Evolutionary conservation across 2,329 filamentous ascomycete species (phyloP).

Genomic region (Fusarium caatingaense): DNA sequence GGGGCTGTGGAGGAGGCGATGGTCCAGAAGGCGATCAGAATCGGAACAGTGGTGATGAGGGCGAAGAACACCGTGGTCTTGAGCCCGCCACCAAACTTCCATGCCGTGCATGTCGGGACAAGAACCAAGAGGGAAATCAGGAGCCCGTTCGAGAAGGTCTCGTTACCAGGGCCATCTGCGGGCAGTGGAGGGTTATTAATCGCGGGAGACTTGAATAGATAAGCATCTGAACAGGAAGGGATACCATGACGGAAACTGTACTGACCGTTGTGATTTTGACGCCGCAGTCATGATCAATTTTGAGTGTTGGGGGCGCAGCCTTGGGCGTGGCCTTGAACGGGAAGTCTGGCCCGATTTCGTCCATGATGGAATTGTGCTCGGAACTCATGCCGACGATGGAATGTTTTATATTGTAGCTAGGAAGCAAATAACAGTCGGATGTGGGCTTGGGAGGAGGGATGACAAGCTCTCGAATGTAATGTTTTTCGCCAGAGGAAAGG

Average conservation of each 20-base stretch:
- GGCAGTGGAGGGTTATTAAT: constrained; percentile 9
- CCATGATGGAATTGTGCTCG: constrained; percentile 5
- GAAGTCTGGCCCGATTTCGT: constrained; percentile 10
- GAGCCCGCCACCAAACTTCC: constrained; percentile 84
- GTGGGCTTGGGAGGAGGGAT: background rate
- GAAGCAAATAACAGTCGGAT: background rate
- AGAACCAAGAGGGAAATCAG: constrained; percentile 11
- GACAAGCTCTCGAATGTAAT: background rate
- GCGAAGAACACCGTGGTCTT: constrained; percentile 87
- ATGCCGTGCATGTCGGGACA: constrained; percentile 57
- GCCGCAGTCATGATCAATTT: constrained; percentile 17
- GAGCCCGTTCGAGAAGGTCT: constrained; percentile 14
- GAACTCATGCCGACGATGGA: background rate
- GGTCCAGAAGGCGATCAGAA: constrained; percentile 84
- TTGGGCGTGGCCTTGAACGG: constrained; percentile 8
- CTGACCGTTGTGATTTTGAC: constrained; percentile 12
- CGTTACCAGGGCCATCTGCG: constrained; percentile 15
- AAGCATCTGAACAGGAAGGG: background rate
- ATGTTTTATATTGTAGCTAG: background rate
- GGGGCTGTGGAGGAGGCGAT: constrained; percentile 81
- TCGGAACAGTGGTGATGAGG: constrained; percentile 78
- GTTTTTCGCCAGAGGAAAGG: background rate
- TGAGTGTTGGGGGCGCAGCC: constrained; percentile 2
- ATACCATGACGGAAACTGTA: background rate
- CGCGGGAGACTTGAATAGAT: constrained; percentile 5